Evolutionary conservation across 176 grass and related monocot species (phyloP).

Genomic region (Chrysopogon serrulatus): DNA sequence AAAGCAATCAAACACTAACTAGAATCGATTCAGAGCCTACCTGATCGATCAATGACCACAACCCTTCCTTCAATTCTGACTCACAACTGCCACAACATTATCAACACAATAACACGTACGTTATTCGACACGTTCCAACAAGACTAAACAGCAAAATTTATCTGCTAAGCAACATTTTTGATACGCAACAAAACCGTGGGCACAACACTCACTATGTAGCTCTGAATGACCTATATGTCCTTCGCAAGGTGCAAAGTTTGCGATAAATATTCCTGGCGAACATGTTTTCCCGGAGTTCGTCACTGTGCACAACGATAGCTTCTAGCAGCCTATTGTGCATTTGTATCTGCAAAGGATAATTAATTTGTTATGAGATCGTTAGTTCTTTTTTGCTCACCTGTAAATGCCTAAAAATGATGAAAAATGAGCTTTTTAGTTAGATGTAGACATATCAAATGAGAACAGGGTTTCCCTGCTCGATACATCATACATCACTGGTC

Average conservation of each 20-base stretch:
- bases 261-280: neutral
- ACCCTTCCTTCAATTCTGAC: too few relatives aligned
- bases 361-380: neutral
- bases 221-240: neutral
- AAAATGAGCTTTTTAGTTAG: too few relatives aligned
- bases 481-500: too few relatives aligned
- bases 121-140: neutral
- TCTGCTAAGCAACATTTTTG: neutral
- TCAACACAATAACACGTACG: too few relatives aligned
- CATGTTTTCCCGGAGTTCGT: neutral
- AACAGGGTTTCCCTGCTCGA: too few relatives aligned
- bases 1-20: too few relatives aligned
- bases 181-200: neutral
- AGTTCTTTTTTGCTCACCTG: neutral
- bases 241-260: neutral
- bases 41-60: too few relatives aligned
- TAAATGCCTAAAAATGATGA: too few relatives aligned
- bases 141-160: neutral
- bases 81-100: neutral
- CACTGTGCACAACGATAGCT: neutral
- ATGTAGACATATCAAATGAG: too few relatives aligned
- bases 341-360: neutral
- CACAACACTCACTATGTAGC: neutral
- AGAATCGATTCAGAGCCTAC: too few relatives aligned
- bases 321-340: neutral